Conservation (phyloP, 2,329 filamentous ascomycete species). For the Diplodia intermedia region DNA sequence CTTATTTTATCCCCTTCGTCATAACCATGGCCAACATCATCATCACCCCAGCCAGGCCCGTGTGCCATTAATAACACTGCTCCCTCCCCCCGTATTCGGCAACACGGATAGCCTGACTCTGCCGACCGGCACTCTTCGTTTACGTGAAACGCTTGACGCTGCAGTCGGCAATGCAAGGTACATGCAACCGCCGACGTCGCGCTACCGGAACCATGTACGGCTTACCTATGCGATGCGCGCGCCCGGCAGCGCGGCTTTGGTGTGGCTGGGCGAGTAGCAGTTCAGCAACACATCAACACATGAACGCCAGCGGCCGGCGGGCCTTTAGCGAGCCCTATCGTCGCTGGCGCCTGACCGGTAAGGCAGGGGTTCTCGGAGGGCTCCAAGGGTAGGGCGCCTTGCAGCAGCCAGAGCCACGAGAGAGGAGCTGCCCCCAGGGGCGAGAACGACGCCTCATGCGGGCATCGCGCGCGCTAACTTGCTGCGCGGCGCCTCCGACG, state of each 20-base stretch:
- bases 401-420: neutral
- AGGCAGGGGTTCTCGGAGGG: neutral
- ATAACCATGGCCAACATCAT: neutral
- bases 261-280: constrained; percentile 20
- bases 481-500: too few species aligned
- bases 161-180: constrained; percentile 9
- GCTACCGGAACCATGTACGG: constrained; percentile 1
- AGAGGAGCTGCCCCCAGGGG: neutral
- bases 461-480: too few species aligned
- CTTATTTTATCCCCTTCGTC: neutral
- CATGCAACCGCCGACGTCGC: neutral
- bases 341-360: constrained; percentile 22
- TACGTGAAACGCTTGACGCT: constrained; percentile 18
- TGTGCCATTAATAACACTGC: too few species aligned
- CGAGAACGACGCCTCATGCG: neutral
- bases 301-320: too few species aligned
- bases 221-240: too few species aligned
- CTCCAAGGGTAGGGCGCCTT: constrained; percentile 12
- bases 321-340: neutral
- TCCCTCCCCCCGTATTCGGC: neutral
- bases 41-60: too few species aligned
- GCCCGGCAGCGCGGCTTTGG: neutral
- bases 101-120: neutral
- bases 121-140: neutral
- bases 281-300: neutral